Evolutionary conservation across 2,329 filamentous ascomycete species (phyloP).

Genomic region (Hirsutella rhossiliensis): DNA sequence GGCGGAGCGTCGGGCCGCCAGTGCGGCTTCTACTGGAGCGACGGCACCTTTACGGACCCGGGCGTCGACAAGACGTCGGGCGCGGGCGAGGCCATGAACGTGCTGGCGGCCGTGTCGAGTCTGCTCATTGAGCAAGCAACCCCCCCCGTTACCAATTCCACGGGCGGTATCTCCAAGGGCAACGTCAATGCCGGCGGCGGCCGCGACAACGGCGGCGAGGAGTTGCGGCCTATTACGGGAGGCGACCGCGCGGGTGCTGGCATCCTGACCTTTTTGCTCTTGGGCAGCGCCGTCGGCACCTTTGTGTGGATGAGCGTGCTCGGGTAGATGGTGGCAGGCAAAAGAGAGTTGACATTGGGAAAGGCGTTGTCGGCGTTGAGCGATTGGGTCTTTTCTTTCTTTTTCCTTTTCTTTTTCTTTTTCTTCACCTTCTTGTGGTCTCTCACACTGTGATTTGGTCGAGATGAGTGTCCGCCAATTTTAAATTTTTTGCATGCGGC

Average conservation of each 20-base stretch:
- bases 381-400: not conserved
- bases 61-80: slow-evolving; percentile 41
- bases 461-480: too few species aligned
- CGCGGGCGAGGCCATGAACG: slow-evolving; percentile 47
- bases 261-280: slow-evolving; percentile 32
- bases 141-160: slow-evolving; percentile 30
- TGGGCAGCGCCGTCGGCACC: slow-evolving; percentile 26
- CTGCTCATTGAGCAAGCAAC: slow-evolving; percentile 29
- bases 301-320: slow-evolving; percentile 39
- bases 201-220: slow-evolving; percentile 15
- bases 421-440: not conserved
- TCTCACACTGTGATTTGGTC: too few species aligned
- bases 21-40: slow-evolving; percentile 54
- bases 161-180: slow-evolving; percentile 37
- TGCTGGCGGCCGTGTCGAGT: slow-evolving; percentile 39
- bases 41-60: slow-evolving; percentile 29
- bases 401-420: not conserved
- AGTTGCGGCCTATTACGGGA: slow-evolving; percentile 21
- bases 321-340: slow-evolving; percentile 7
- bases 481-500: too few species aligned
- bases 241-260: slow-evolving; percentile 36
- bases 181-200: slow-evolving; percentile 26
- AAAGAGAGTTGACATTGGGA: not conserved
- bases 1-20: slow-evolving; percentile 43
- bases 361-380: not conserved